phyloP scores from a whole-genome alignment of 805 yeast genomes.

The Spathaspora passalidarum region DNA sequence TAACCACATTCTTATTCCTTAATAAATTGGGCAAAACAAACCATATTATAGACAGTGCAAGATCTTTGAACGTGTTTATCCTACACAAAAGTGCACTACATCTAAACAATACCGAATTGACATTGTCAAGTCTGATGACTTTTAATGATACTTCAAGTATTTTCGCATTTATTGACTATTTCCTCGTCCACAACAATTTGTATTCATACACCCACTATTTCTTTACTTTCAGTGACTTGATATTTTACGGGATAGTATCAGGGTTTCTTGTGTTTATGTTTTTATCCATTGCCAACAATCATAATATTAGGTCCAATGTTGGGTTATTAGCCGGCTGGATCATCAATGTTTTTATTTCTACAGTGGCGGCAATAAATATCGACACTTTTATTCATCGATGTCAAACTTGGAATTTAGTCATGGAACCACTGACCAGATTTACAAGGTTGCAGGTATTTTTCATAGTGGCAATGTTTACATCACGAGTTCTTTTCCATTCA shows the following conservation, averaged over 20 bases:
- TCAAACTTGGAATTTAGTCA: constrained; percentile 23
- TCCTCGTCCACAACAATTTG: not conserved
- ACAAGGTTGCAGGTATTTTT: constrained; percentile 21
- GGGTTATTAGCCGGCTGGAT: constrained; percentile 39
- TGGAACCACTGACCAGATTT: constrained; percentile 26
- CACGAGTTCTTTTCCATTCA: constrained; percentile 26
- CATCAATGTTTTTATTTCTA: constrained; percentile 20
- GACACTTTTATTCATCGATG: constrained; percentile 14
- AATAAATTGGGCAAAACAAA: constrained; percentile 22
- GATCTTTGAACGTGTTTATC: constrained; percentile 19
- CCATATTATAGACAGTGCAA: constrained; percentile 27
- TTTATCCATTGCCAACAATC: constrained; percentile 30
- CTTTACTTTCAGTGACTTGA: constrained; percentile 3
- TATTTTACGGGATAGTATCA: not conserved
- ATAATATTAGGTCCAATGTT: constrained; percentile 30
- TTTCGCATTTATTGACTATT: not conserved
- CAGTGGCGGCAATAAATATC: constrained; percentile 26
- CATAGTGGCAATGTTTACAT: constrained; percentile 24
- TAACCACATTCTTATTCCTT: constrained; percentile 22
- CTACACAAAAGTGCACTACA: constrained; percentile 12
- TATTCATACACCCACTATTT: constrained; percentile 1
- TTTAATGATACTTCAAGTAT: not conserved
- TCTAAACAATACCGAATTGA: no score
- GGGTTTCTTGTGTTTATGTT: constrained; percentile 20
- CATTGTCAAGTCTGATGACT: not conserved